phyloP scores from a whole-genome alignment of 2,329 filamentous ascomycete species.

The Coniella lustricola region DNA sequence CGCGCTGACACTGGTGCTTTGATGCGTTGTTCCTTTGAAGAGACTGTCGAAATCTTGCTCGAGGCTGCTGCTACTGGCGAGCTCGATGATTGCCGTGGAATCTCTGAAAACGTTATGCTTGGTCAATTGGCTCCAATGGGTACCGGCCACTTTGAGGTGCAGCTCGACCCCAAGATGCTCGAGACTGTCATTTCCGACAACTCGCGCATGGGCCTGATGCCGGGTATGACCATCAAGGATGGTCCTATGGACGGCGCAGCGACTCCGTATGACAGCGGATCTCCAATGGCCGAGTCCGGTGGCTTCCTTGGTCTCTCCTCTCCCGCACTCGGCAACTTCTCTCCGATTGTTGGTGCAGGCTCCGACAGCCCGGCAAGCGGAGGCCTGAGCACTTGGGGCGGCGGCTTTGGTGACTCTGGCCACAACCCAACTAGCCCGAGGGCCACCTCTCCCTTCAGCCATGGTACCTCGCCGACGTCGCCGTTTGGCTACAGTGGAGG shows the following conservation, averaged over 20 bases:
- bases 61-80: constrained; percentile 93
- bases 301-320: constrained; percentile 59
- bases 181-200: constrained; percentile 93
- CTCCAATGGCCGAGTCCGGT: constrained; percentile 62
- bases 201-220: constrained; percentile 74
- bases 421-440: constrained; percentile 51
- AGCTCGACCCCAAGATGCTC: constrained; percentile 90
- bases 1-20: constrained; percentile 93
- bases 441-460: constrained; percentile 68
- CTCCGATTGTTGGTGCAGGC: constrained; percentile 67
- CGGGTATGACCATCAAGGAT: constrained; percentile 70
- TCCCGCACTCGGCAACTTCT: constrained; percentile 61
- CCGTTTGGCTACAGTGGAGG: constrained; percentile 52
- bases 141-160: constrained; percentile 90
- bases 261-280: constrained; percentile 88
- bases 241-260: constrained; percentile 73
- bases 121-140: constrained; percentile 96
- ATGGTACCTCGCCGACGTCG: constrained; percentile 53
- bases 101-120: constrained; percentile 98
- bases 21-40: constrained; percentile 99
- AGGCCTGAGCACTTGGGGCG: constrained; percentile 32
- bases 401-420: constrained; percentile 3
- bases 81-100: constrained; percentile 93
- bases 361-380: constrained; percentile 59
- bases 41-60: constrained; percentile 95